Percentiles rank a stretch among this genome's conserved stretches.
Evolutionary conservation across 805 yeast genomes (phyloP).

Genomic region (Candida ortonii): DNA sequence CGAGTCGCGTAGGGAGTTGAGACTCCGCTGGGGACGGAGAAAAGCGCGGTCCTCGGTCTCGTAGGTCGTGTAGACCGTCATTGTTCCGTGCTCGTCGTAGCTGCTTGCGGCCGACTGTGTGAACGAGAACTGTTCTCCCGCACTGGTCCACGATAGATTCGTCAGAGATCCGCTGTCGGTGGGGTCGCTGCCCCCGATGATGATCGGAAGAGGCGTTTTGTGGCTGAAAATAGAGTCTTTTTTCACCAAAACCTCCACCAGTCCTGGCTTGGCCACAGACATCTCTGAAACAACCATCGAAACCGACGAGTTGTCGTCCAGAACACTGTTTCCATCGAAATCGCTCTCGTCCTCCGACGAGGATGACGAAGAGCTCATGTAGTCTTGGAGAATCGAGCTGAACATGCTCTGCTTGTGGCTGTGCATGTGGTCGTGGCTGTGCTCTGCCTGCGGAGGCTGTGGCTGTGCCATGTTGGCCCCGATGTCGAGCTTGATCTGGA

Average conservation of each 20-base stretch:
- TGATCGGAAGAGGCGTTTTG: conserved; percentile 11
- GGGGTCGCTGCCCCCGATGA: conserved; percentile 7
- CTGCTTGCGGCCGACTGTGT: conserved; percentile 6
- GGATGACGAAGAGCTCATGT: conserved; percentile 13
- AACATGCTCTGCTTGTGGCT: conserved; percentile 16
- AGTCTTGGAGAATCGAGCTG: conserved; percentile 19
- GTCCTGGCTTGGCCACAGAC: conserved; percentile 1
- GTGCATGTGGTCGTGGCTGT: conserved; percentile 2
- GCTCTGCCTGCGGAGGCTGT: not conserved
- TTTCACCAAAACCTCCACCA: conserved; percentile 1
- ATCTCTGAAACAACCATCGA: conserved; percentile 16
- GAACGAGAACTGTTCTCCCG: conserved; percentile 2
- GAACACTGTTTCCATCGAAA: conserved; percentile 3
- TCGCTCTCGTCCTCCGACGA: conserved; percentile 10
- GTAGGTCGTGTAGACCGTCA: conserved; percentile 3
- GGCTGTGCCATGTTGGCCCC: conserved; percentile 7
- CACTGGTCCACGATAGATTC: conserved; percentile 3
- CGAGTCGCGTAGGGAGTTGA: conserved; percentile 1
- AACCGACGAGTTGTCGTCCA: conserved; percentile 12
- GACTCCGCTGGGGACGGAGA: conserved; percentile 1
- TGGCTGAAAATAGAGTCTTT: conserved; percentile 21
- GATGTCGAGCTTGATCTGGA: conserved; percentile 30
- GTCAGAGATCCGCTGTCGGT: not conserved
- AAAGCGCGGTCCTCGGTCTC: not conserved
- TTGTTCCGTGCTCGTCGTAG: not conserved